Evolutionary conservation across 805 yeast genomes (phyloP).

Genomic region (Wickerhamiella siamensis): DNA sequence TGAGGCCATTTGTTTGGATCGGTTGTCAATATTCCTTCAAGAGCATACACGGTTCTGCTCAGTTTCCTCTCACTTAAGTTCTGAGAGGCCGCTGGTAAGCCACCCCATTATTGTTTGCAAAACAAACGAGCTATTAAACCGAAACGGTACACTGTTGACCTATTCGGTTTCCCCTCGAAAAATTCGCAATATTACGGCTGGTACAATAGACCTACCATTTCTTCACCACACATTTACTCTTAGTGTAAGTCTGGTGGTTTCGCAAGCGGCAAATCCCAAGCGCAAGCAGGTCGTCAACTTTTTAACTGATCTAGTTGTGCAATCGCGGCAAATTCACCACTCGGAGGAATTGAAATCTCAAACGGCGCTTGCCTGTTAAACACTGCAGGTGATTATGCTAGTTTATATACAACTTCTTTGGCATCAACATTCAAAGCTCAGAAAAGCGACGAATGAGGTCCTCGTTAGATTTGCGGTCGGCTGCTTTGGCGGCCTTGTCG

Average conservation of each 20-base stretch:
- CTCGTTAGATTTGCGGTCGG: slow-evolving; percentile 21
- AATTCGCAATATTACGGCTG: neutral
- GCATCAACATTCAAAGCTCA: neutral
- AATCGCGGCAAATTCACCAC: no score
- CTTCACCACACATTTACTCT: neutral
- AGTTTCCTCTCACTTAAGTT: neutral
- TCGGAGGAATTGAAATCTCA: no score
- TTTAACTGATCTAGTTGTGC: neutral
- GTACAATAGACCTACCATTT: neutral
- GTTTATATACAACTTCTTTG: neutral
- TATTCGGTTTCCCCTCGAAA: neutral
- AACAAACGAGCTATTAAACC: neutral
- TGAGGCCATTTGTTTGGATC: neutral
- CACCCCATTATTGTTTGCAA: neutral
- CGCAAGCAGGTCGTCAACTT: neutral
- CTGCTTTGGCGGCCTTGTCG: slow-evolving; percentile 23
- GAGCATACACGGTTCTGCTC: neutral
- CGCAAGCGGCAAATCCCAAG: neutral
- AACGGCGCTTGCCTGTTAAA: no score
- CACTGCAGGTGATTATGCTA: no score
- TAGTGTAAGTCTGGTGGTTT: neutral
- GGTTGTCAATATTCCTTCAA: neutral
- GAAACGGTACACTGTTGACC: neutral
- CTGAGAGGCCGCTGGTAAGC: neutral
- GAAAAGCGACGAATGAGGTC: slow-evolving; percentile 23